These are phyloP conservation scores for Monoraphidium neglectum DNA, from an alignment of 139 green algal species.

Conservation along the genomic window DNA sequence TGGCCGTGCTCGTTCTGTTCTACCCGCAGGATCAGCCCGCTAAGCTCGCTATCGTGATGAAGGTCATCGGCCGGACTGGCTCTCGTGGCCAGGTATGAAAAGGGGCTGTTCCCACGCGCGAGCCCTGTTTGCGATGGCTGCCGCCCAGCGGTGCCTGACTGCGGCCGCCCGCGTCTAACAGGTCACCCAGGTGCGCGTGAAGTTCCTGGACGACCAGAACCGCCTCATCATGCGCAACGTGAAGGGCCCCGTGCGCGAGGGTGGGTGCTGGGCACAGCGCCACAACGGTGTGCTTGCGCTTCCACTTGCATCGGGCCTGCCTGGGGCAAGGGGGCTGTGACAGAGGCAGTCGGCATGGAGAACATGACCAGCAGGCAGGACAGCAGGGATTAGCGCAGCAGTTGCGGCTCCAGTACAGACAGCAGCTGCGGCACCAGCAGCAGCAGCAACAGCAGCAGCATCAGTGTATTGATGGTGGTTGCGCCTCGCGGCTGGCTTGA, in stretches of 20 bases:
- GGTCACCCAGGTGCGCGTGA: slow-evolving; percentile 99
- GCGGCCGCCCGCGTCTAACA: too few relatives aligned
- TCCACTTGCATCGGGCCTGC: too few relatives aligned
- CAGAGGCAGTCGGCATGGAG: background rate
- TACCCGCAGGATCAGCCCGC: slow-evolving; percentile 75
- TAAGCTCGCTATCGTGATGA: slow-evolving; percentile 99
- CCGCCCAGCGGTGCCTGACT: too few relatives aligned
- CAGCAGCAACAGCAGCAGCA: background rate
- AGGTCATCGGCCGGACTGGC: slow-evolving; percentile 98
- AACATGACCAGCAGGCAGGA: background rate
- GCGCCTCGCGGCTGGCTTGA: background rate
- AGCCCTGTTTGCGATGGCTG: too few relatives aligned
- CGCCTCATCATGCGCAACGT: slow-evolving; percentile 99
- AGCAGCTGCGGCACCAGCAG: too few relatives aligned
- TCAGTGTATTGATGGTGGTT: background rate
- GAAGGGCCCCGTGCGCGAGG: slow-evolving; percentile 98
- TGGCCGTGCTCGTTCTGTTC: too few relatives aligned
- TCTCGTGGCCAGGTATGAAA: slow-evolving; percentile 92
- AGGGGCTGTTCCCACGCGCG: too few relatives aligned
- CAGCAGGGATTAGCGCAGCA: too few relatives aligned
- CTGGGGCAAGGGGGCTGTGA: too few relatives aligned
- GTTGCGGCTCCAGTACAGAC: too few relatives aligned
- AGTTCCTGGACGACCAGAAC: slow-evolving; percentile 98
- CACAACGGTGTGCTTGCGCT: too few relatives aligned
- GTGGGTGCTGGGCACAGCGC: too few relatives aligned